Base-by-base conservation (phyloP, 2,329 filamentous ascomycete species). In the Penicillium expansum region DNA sequence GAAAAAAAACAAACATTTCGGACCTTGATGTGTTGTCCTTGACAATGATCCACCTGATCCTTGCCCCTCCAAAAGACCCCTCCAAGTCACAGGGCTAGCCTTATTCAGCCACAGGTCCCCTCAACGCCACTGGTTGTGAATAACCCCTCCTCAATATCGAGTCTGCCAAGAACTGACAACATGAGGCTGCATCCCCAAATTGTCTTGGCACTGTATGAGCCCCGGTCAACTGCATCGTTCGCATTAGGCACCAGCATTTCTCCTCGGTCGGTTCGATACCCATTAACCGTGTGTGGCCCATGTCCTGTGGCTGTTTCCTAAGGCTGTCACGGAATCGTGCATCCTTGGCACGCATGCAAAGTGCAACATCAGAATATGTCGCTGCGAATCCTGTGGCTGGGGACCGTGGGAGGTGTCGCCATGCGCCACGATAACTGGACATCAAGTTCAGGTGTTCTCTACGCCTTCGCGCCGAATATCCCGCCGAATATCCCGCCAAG, bases 241-340 rank as follows among this genome's bases (percentile, higher is more conserved):
- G 18, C 32, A 20, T 52, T 63, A 64, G 63, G 63, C 62, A 64
- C 48, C 62, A 64, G 43, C 45, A 37, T 64, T 62, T 62, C n/a
- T 54, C 29, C 4, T 16, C 32, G 2, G 10, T 35, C 24, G 11
- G 11, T 27, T 22, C n/a, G 16, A 38, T 27, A 14, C 35, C 35
- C 30, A 52, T 45, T 45, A 41, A 33, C 22, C 18, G 20, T 33
- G 10, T 38, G 18, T 20, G 27, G 22, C 50, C 33, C 43, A 24
- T n/a, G 3, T 30, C 6, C 37, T 48, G 50, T 54, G 55, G 55
- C 55, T 56, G 29, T 52, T 39, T 4, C 11, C 18, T 24, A 38
- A 43, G 22, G 45, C 52, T 53, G 41, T 43, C 43, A 49, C 16
- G 47, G 43, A 32, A n/a, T 16, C 16, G 27, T 45, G 32, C 53